Base-by-base conservation (phyloP, 768 basidiomycete genomes). In the Tylopilus felleus region DNA sequence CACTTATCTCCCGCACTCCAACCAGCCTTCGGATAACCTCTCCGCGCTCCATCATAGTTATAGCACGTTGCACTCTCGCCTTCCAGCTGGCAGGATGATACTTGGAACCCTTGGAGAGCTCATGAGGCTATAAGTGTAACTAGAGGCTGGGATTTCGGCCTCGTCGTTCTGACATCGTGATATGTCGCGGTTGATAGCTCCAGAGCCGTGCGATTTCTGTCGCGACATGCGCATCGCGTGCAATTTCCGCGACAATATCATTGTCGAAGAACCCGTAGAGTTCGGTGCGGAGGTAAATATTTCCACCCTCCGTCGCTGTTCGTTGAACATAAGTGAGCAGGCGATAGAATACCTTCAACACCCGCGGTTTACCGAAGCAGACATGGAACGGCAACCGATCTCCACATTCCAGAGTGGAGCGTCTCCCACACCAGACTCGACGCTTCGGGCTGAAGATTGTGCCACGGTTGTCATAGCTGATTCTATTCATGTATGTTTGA, bases 1-100 rank as follows among this genome's bases (percentile, higher is more conserved):
- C n/a, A n/a, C n/a, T n/a, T n/a, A n/a, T n/a, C n/a, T n/a, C n/a
- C 19, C 19, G 45, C 29, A 14, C 45, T 54, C 51, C 53, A 44
- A 19, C 7, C 17, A n/a, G n/a, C n/a, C n/a, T n/a, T n/a, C n/a
- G n/a, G n/a, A 4, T 29, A 4, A 29, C 29, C 29, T 29, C 29
- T 44, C 16, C n/a, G 22, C 23, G 2, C 25, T 52, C 50, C 52
- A 39, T 10, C 19, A n/a, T n/a, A n/a, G n/a, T n/a, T n/a, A 2
- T 3, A 22, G 23, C 42, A 31, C 27, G 36, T 6, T 4, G n/a
- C 31, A 8, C 13, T 35, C 8, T 22, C 10, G 17, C 47, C 3
- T 25, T 40, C 53, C 47, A 46, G 35, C 35, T 23, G n/a, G 35
- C 21, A 48, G 16, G 3, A 31, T 17, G n/a, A 13, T 27, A 3